A percentile compares a stretch with the other conserved stretches of the same genome.
phyloP scores from a whole-genome alignment of 2,329 filamentous ascomycete species.

The Macroventuria anomochaeta region DNA sequence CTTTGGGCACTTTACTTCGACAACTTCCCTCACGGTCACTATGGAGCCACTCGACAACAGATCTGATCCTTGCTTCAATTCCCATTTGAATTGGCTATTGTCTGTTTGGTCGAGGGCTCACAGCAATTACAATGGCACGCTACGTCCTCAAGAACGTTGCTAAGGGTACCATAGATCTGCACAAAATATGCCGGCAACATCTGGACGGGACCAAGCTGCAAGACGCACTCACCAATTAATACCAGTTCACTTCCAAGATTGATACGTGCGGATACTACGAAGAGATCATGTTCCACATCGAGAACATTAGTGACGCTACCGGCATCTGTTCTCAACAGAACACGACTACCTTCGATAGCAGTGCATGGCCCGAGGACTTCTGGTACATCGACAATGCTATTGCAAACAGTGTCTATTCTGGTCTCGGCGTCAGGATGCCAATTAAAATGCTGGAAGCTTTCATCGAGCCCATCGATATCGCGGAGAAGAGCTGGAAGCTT shows the following conservation, averaged over 20 bases:
- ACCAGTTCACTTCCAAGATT: conserved; percentile 40
- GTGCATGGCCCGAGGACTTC: conserved; percentile 31
- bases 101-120: conserved; percentile 68
- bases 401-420: conserved; percentile 41
- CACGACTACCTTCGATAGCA: conserved; percentile 18
- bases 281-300: conserved; percentile 21
- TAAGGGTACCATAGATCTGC: conserved; percentile 50
- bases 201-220: conserved; percentile 42
- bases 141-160: conserved; percentile 54
- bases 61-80: conserved; percentile 66
- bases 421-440: conserved; percentile 45
- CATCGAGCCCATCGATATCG: conserved; percentile 31
- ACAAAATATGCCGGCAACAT: conserved; percentile 46
- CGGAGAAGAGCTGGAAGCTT: conserved; percentile 37
- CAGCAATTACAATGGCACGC: conserved; percentile 62
- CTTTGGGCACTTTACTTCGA: conserved; percentile 70
- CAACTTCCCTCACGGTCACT: conserved; percentile 58
- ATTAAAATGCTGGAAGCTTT: conserved; percentile 35
- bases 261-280: conserved; percentile 33
- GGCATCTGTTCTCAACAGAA: conserved; percentile 40
- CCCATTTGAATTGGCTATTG: conserved; percentile 68
- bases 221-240: conserved; percentile 37
- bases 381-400: conserved; percentile 29
- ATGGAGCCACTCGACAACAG: conserved; percentile 64
- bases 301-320: conserved; percentile 39